Base-by-base conservation (phyloP, 2,329 filamentous ascomycete species). In the Sporothrix dimorphospora region DNA sequence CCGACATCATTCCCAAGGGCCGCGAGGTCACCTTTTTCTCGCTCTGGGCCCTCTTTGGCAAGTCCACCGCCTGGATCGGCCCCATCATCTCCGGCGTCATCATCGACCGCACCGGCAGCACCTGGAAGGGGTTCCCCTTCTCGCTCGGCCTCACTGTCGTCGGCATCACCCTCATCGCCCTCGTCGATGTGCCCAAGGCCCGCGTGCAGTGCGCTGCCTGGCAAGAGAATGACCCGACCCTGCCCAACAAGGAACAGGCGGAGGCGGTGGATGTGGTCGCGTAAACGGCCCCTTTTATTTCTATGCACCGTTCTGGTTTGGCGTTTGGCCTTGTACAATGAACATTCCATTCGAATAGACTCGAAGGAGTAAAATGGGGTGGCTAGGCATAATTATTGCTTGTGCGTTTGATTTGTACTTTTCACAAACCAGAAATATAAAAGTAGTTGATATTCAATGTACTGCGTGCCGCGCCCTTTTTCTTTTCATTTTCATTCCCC, bases 51-150 rank as follows among this genome's bases (percentile, higher is more conserved):
- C 57, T 61, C 19, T 61, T 61, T 14, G 57, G 57, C 19, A 61
- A 61, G 38, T 61, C 57, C 19, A 61, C 57, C 1, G 30, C 57
- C n/a, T 61, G 57, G 57, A 24, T 61, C 9, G 57, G 57, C 3
- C 57, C 57, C 34, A 61, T 61, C 19, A 61, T 61, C 19, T 61
- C 57, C 8, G 57, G 57, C n/a, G 57, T 61, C 34, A 61, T 61
- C 9, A 61, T 61, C 21, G 57, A 61, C 57, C 57, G 34, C 57
- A 61, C 57, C 3, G 34, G 57, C 4, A 61, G 34, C 30, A 61
- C 57, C 8, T 61, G 57, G 57, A 61, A 61, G 34, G 57, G 34
- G 9, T 61, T 61, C 34, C 57, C 34, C 34, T 61, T 61, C 57
- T 61, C 57, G 2, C 57, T 61, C 8, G 57, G 19, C 34, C 57